Evolutionary conservation across 371 early-diverging fungal species (phyloP).

Genomic region (Mucor velutinosus): DNA sequence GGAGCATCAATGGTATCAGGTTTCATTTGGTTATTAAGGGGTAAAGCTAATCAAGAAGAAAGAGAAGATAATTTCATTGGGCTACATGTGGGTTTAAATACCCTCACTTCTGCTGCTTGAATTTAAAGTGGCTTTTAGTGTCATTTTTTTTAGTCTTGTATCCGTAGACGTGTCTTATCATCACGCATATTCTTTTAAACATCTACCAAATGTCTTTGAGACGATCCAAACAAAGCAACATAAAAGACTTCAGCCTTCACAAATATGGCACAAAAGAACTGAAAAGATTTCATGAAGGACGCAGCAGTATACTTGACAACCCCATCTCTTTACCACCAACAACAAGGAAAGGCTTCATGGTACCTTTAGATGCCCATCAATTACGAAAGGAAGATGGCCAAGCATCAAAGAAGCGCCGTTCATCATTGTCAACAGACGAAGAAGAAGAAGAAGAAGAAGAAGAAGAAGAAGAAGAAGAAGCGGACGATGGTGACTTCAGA

Average conservation of each 20-base stretch:
- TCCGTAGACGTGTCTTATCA: background rate
- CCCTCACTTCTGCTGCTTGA: background rate
- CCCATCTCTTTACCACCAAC: too few relatives aligned
- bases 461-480: background rate
- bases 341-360: background rate
- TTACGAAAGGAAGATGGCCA: background rate
- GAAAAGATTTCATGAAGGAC: too few relatives aligned
- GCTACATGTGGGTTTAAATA: background rate
- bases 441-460: background rate
- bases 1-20: conserved; percentile 23
- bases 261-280: too few relatives aligned
- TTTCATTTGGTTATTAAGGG: conserved; percentile 15
- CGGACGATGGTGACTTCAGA: background rate
- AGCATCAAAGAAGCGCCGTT: too few relatives aligned
- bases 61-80: background rate
- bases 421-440: background rate
- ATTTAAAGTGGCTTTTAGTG: background rate
- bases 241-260: too few relatives aligned
- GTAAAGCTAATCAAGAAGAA: background rate
- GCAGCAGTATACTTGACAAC: too few relatives aligned
- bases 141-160: background rate
- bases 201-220: background rate
- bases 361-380: background rate
- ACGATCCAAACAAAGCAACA: too few relatives aligned
- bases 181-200: background rate